These are phyloP conservation scores for Pseudognaphalium luteoalbum DNA, from an alignment of 129 eudicot species.

Conservation along the genomic window DNA sequence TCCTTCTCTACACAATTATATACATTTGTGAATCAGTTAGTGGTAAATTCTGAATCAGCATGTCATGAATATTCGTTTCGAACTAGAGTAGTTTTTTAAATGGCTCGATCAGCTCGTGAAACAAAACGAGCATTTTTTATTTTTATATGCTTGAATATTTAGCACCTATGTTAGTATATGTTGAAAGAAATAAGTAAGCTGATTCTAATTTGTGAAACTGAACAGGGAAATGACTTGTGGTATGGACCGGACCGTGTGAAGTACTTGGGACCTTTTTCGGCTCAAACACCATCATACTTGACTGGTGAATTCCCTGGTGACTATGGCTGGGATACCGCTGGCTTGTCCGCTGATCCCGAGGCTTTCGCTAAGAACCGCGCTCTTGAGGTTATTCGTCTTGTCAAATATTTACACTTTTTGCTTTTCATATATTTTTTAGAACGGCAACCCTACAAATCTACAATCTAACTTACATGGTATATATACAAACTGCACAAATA, in stretches of 20 bases:
- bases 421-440: too few species aligned
- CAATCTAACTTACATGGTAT: too few species aligned
- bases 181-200: neutral
- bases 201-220: slow-evolving; percentile 17
- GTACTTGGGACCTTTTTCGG: slow-evolving; percentile 49
- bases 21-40: too few species aligned
- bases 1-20: neutral
- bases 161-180: neutral
- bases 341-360: slow-evolving; percentile 44
- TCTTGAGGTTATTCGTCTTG: slow-evolving; percentile 31
- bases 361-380: slow-evolving; percentile 47
- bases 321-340: slow-evolving; percentile 46
- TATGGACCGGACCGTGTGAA: slow-evolving; percentile 48
- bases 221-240: slow-evolving; percentile 45
- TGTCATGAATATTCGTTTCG: neutral
- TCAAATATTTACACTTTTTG: neutral
- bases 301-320: slow-evolving; percentile 45
- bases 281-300: slow-evolving; percentile 47
- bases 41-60: neutral
- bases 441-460: too few species aligned
- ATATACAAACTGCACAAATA: too few species aligned
- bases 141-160: too few species aligned
- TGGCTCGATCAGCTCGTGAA: too few species aligned
- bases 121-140: too few species aligned
- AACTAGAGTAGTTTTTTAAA: too few species aligned